Base-by-base conservation (phyloP, 352 stramenopile genomes). In the Phytophthora tubulina region DNA sequence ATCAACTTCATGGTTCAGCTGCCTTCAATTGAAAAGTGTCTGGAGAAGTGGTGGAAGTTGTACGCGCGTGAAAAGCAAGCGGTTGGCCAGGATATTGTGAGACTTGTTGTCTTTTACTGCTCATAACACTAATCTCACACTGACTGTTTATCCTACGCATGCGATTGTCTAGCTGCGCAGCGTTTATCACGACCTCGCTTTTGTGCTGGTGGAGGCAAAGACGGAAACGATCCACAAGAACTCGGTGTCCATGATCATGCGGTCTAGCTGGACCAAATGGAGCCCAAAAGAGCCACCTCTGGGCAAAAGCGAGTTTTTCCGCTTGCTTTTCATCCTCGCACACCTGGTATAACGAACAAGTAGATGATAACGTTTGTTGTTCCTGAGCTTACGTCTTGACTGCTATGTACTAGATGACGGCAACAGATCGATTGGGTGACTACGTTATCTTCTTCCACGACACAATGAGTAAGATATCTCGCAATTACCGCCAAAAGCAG, bases 1-100 rank as follows among this genome's bases (percentile, higher is more conserved):
- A 92, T 94, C 49, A 88, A 93, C 54, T 95, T 94, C 41, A 93
- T 94, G 84, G 82, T 91, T 50, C 85, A 92, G 54, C 63, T 96
- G 10, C 89, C 89, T 48, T 95, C 87, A 30, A 95, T 96, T 45
- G 86, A 96, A 38, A 88, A 88, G 53, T 93, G 85, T 50, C 70
- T 95, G 2, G 80, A 87, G 5, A 82, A 82, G 51, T 96, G 87
- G 87, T 93, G 58, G 41, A 78, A 46, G 17, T 31, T 89, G 9
- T 91, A 92, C 36, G 75, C 75, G 6, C 81, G 75, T 5, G 75
- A 80, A 36, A 76, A 78, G 13, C 50, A 72, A 2, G 57, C 36
- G 5, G 61, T 95, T 3, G 81, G 90, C 32, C 80, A 90, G n/a
- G 77, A 92, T 30, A 75, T 70, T 60, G 80, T 90, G 65, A 59